These are phyloP conservation scores for Canariomyces notabilis DNA, from an alignment of 2,329 filamentous ascomycete species.

Conservation along the genomic window DNA sequence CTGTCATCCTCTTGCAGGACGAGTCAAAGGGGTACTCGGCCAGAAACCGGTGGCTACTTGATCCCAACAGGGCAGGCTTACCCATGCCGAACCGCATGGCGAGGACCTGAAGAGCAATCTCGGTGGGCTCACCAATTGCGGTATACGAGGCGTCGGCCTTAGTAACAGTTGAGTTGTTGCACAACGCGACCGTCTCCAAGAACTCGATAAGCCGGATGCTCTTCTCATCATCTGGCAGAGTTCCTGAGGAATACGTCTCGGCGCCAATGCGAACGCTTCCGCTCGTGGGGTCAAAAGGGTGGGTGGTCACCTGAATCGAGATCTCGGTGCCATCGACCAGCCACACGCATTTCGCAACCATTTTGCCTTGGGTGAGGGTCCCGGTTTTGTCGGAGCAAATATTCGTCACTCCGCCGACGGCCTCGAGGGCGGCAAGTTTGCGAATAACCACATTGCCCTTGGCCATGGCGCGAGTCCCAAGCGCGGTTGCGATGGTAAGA, in stretches of 20 bases:
- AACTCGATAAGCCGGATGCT: constrained; percentile 40
- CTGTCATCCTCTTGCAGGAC: constrained; percentile 69
- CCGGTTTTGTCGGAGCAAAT: constrained; percentile 70
- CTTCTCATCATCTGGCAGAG: constrained; percentile 29
- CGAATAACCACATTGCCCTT: constrained; percentile 52
- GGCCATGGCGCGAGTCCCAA: constrained; percentile 52
- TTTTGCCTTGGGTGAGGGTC: constrained; percentile 61
- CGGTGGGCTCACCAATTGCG: constrained; percentile 63
- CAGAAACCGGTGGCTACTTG: constrained; percentile 42
- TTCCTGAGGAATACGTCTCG: constrained; percentile 19
- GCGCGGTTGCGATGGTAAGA: constrained; percentile 57
- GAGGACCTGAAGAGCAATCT: constrained; percentile 70
- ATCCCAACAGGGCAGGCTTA: constrained; percentile 36
- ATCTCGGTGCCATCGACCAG: constrained; percentile 50
- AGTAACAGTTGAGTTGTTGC: constrained; percentile 53
- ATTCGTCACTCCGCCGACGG: constrained; percentile 64
- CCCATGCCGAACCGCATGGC: constrained; percentile 61
- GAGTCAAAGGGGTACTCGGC: constrained; percentile 71
- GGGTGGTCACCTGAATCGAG: constrained; percentile 48
- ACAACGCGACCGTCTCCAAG: constrained; percentile 53
- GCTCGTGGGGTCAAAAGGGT: constrained; percentile 58
- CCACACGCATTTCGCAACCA: constrained; percentile 61
- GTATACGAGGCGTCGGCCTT: constrained; percentile 50
- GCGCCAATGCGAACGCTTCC: constrained; percentile 38
- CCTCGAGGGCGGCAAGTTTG: constrained; percentile 60